Evolutionary conservation across 169 alveolate species (phyloP), one percentile per base, ranked within the genome.

Genomic region (Plasmodium gonderi): DNA sequence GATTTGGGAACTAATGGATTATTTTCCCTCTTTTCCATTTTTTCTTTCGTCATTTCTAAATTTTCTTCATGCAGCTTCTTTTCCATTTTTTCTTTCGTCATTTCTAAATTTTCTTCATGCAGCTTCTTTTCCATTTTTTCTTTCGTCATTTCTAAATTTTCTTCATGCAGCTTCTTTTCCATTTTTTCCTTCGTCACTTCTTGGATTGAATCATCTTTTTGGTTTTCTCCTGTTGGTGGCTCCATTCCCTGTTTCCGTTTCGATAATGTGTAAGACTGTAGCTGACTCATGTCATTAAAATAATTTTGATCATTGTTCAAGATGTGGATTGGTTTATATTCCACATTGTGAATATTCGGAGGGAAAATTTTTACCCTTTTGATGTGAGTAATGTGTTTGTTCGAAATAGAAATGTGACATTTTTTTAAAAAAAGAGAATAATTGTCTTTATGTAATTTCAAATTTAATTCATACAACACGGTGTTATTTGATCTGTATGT

Each of bases 401-500:
- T 87, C 67, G 68, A 75, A 54, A 87, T 87, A 36, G 79, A 36
- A 51, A 87, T 65, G 38, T 74, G 23, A 3, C 65, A 75, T 26
- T 60, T 87, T 74, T 87, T 87, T 87, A 87, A 54, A 87, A 65
- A 87, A 74, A 87, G 33, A 20, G 93, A 54, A 36, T 75, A 87
- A 49, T 75, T 87, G 45, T 87, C 87, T 54, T 87, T 75, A 87
- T 87, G 85, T 75, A 87, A 60, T 17, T 87, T 75, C 33, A 87
- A 23, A n/a, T 67, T 64, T 75, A 87, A 87, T 87, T 87, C 93
- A 60, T 87, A 87, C 36, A 87, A 20, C 60, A 87, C 68, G 60
- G 72, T 42, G 38, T 87, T 74, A 3, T 74, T 87, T 45, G 89
- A 87, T 87, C 93, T 54, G 47, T 87, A 87, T 42, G 93, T 87